phyloP scores from a whole-genome alignment of 2,329 filamentous ascomycete genomes.

The Trichoderma afroharzianum region DNA sequence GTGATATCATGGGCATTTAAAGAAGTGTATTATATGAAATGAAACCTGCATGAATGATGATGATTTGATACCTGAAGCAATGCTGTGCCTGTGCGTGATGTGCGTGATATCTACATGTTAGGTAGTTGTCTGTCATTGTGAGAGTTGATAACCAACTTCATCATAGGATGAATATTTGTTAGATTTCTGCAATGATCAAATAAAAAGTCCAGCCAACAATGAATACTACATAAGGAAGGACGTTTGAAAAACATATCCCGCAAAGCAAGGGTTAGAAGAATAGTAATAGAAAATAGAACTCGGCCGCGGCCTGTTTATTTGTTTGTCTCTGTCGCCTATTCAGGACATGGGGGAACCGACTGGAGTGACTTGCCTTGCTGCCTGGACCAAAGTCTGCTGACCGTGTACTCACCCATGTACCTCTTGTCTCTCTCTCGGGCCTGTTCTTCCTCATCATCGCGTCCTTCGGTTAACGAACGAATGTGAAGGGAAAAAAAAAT shows the following conservation, averaged over 20 bases:
- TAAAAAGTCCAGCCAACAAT: background rate
- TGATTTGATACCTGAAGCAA: constrained; percentile 8
- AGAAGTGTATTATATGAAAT: constrained; percentile 16
- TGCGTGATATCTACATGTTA: background rate
- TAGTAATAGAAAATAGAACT: background rate
- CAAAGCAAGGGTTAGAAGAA: background rate
- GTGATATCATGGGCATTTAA: constrained; percentile 5
- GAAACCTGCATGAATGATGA: constrained; percentile 16
- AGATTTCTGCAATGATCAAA: background rate
- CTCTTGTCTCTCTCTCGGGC: background rate
- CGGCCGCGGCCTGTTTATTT: background rate
- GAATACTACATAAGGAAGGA: background rate
- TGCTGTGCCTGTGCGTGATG: background rate
- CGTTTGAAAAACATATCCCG: background rate
- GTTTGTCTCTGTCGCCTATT: background rate
- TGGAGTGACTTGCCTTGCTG: background rate
- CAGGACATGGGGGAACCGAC: background rate
- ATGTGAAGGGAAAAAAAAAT: background rate
- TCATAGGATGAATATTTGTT: background rate
- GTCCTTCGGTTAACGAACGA: background rate
- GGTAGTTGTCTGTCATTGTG: background rate
- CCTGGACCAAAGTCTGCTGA: constrained; percentile 8
- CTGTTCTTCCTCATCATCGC: background rate
- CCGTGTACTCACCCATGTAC: background rate
- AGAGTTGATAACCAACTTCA: background rate